Evolutionary conservation across 139 green algal genomes (phyloP).

Genomic region (Chlamydomonas incerta): DNA sequence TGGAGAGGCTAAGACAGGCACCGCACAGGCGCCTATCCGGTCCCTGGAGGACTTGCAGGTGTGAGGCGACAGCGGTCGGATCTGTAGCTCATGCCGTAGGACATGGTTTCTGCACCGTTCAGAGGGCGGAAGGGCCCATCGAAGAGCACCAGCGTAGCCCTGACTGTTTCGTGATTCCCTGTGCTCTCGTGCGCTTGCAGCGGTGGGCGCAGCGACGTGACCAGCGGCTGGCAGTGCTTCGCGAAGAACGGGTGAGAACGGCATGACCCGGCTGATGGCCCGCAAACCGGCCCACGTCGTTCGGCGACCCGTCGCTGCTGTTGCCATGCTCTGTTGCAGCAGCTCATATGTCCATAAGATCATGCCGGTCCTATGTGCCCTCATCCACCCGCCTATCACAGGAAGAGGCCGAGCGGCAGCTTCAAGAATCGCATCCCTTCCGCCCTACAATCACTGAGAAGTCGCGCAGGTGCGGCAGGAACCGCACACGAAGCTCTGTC

Average conservation of each 20-base stretch:
- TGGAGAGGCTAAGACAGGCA: too few relatives aligned
- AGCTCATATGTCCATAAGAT: too few relatives aligned
- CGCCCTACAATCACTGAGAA: not conserved
- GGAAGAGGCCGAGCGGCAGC: not conserved
- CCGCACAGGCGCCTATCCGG: not conserved
- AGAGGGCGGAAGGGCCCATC: not conserved
- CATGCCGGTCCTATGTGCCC: too few relatives aligned
- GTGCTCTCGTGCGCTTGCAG: not conserved
- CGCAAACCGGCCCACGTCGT: too few relatives aligned
- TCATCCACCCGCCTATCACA: too few relatives aligned
- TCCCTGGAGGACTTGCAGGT: not conserved
- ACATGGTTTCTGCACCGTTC: not conserved
- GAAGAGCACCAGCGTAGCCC: too few relatives aligned
- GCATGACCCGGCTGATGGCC: too few relatives aligned
- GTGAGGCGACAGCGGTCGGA: not conserved
- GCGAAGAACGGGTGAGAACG: not conserved
- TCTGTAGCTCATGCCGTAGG: too few relatives aligned
- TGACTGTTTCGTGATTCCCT: too few relatives aligned
- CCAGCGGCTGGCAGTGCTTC: not conserved
- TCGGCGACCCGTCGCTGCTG: too few relatives aligned
- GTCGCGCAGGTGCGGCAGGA: slow-evolving; percentile 6
- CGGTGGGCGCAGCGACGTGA: slow-evolving; percentile 3
- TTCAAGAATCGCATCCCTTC: not conserved
- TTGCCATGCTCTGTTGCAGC: too few relatives aligned
- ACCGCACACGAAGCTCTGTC: too few relatives aligned